Conservation (phyloP, 106 monocot genomes). For the Alisma plantagoaquatica region DNA sequence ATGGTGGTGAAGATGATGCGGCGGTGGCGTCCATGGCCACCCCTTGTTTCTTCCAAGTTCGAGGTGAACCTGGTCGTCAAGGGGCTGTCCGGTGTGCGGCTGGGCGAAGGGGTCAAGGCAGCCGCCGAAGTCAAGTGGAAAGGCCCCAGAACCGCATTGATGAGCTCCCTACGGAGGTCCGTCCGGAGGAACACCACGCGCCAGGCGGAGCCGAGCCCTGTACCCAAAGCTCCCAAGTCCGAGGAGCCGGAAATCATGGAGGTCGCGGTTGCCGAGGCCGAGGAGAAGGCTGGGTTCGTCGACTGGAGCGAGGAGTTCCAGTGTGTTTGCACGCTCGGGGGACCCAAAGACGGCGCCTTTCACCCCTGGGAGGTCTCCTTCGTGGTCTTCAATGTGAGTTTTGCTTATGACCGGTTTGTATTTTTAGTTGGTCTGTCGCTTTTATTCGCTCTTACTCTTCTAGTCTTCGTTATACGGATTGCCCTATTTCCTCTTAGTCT, state of each 20-base stretch:
- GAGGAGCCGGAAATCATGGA: too few species aligned
- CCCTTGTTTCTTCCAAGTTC: slow-evolving; percentile 14
- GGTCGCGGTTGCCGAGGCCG: not conserved
- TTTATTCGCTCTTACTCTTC: too few species aligned
- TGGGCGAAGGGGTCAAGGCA: slow-evolving; percentile 3
- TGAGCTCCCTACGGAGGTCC: slow-evolving; percentile 24
- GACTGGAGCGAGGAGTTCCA: slow-evolving; percentile 46
- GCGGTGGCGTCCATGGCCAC: slow-evolving; percentile 35
- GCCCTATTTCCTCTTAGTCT: too few species aligned
- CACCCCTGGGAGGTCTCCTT: slow-evolving; percentile 72
- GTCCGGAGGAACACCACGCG: slow-evolving; percentile 43
- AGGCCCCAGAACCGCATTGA: slow-evolving; percentile 33
- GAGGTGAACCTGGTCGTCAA: slow-evolving; percentile 23
- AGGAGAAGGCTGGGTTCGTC: slow-evolving; percentile 7
- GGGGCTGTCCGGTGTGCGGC: slow-evolving; percentile 9
- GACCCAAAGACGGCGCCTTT: slow-evolving; percentile 8
- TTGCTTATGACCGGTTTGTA: too few species aligned
- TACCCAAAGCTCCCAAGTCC: too few species aligned
- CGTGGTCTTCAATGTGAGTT: slow-evolving; percentile 61
- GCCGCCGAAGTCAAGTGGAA: slow-evolving; percentile 48
- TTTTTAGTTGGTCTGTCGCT: too few species aligned
- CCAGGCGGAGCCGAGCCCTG: too few species aligned
- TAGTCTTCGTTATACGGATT: too few species aligned
- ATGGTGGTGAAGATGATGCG: slow-evolving; percentile 32
- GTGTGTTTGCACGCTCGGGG: slow-evolving; percentile 23